Evolutionary conservation across 2,329 filamentous ascomycete species (phyloP).

Genomic region (Capronia americana): DNA sequence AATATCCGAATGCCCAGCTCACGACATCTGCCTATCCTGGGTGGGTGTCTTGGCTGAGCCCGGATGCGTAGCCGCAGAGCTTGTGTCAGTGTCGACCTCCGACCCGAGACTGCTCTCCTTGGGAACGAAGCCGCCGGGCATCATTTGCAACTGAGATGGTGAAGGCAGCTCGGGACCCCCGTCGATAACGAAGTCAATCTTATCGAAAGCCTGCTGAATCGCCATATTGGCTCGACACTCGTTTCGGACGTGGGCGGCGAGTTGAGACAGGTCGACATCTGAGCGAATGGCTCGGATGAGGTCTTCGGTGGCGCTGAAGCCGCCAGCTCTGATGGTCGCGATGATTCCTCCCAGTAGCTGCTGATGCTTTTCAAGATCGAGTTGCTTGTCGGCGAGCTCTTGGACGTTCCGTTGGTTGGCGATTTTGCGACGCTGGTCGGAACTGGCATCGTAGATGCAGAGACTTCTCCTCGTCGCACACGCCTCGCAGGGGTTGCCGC

Average conservation of each 20-base stretch:
- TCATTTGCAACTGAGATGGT: slow-evolving; percentile 30
- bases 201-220: slow-evolving; percentile 35
- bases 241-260: slow-evolving; percentile 39
- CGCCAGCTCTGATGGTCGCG: slow-evolving; percentile 36
- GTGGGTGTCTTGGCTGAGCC: background rate
- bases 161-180: slow-evolving; percentile 36
- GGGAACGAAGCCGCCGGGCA: background rate
- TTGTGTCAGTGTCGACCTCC: slow-evolving; percentile 20
- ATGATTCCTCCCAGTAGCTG: slow-evolving; percentile 39
- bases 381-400: slow-evolving; percentile 35
- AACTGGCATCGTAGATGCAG: slow-evolving; percentile 38
- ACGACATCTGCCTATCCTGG: background rate
- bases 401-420: slow-evolving; percentile 39
- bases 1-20: background rate
- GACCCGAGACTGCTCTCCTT: background rate
- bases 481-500: slow-evolving; percentile 37
- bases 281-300: slow-evolving; percentile 35
- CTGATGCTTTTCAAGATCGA: slow-evolving; percentile 33
- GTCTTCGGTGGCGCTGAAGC: slow-evolving; percentile 28
- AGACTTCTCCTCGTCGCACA: slow-evolving; percentile 35
- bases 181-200: slow-evolving; percentile 38
- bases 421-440: slow-evolving; percentile 40
- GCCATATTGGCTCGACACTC: slow-evolving; percentile 35
- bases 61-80: slow-evolving; percentile 9
- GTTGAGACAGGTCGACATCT: slow-evolving; percentile 37